Evolutionary conservation across 2,329 filamentous ascomycete genomes (phyloP), one percentile per base, ranked within the genome.

Genomic region (Decorospora gaudefroyi): DNA sequence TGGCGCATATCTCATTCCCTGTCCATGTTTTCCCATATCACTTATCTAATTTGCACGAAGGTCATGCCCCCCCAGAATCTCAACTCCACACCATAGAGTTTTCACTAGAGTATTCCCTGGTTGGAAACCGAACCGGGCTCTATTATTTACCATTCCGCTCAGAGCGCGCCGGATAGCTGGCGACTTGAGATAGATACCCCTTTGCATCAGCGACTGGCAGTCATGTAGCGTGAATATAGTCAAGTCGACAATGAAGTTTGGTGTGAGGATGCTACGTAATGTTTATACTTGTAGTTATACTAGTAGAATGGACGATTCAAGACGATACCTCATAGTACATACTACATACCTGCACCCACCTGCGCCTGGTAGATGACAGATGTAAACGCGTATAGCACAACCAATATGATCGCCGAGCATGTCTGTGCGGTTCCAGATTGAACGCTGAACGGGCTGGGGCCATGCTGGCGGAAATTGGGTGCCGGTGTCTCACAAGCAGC

Each of bases 31-130:
- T 25, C 33, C 32, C 22, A 30, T 46, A 49, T 27, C 38, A 33
- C 40, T 30, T 52, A 51, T 54, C 36, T 59, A 57, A 59, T 57
- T 53, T 51, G 56, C 48, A 57, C 49, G 54, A 53, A 53, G 51
- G 41, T 46, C 30, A 51, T 42, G 48, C 26, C 34, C 37, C 17
- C 26, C 40, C 34, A 34, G 19, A 43, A 40, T 51, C 48, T 44
- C 48, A 49, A 34, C 49, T 53, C 49, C 25, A 36, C 32, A 35
- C 38, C 22, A 29, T 35, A 36, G 38, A 37, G 17, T 16, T 47
- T 25, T 35, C 27, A 12, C 11, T 19, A 38, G 39, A 47, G 39
- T 23, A 46, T 22, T 22, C 31, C 34, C 46, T 46, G 38, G 46
- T 40, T 43, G 46, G 36, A 49, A 31, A 21, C 36, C 23, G 32